These are phyloP conservation scores for Plasmodium reichenowi DNA, from an alignment of 169 alveolate species.

Conservation along the genomic window DNA sequence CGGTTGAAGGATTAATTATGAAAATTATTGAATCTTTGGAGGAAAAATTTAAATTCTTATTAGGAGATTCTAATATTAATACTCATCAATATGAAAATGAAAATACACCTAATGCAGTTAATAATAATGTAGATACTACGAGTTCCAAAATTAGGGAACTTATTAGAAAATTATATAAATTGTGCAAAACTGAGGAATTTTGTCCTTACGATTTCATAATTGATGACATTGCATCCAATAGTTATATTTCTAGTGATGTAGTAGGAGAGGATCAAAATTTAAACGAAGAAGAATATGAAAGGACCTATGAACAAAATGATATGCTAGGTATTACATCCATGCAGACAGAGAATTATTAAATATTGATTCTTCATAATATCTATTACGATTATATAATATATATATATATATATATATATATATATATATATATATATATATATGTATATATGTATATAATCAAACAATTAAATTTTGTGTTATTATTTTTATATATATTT, in stretches of 20 bases:
- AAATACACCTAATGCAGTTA: constrained; percentile 79
- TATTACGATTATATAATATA: too few relatives aligned
- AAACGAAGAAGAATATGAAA: constrained; percentile 89
- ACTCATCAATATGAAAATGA: constrained; percentile 80
- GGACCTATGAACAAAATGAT: constrained; percentile 95
- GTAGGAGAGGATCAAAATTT: constrained; percentile 84
- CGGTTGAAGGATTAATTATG: constrained; percentile 96
- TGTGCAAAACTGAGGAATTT: constrained; percentile 60
- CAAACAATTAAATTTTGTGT: too few relatives aligned
- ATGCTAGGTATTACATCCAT: constrained; percentile 94
- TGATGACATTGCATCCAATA: constrained; percentile 94
- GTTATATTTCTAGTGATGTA: constrained; percentile 90
- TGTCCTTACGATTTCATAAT: constrained; percentile 89
- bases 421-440: too few relatives aligned
- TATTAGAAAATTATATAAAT: constrained; percentile 38
- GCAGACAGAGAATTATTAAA: constrained; percentile 89
- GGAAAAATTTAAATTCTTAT: constrained; percentile 90
- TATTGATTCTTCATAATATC: not conserved
- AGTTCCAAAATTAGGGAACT: constrained; percentile 37
- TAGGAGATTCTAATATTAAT: constrained; percentile 93
- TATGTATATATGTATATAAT: too few relatives aligned
- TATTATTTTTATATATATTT: too few relatives aligned
- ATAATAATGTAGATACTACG: constrained; percentile 36
- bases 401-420: too few relatives aligned
- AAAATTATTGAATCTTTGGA: constrained; percentile 88